Evolutionary conservation across 139 green algal genomes (phyloP), one percentile per base, ranked within the genome.

Genomic region (Prasinococcaceae sp.): DNA sequence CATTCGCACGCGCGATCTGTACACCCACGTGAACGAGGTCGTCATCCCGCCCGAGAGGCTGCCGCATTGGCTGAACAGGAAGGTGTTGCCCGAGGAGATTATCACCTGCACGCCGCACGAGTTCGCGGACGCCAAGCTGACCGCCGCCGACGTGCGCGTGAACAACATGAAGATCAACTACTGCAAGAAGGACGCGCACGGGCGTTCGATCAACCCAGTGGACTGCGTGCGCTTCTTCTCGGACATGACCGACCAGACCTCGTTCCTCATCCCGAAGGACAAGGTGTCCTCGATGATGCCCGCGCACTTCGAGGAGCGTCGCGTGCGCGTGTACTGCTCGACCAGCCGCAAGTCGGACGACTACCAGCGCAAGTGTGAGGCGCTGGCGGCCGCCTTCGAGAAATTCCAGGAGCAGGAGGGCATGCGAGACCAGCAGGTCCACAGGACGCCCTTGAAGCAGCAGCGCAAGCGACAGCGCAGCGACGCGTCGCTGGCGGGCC

Each of bases 111-210:
- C n/a, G n/a, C n/a, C n/a, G n/a, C 50, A 66, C 8, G 38, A 28
- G 12, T 23, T 33, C 6, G 17, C 17, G 26, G 41, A 66, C 33
- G 41, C 9, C 29, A 48, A 50, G 12, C 41, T 68, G 23, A 55
- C 24, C 28, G 50, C 60, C 2, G 40, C 61, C 17, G 42, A 57
- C 17, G 56, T 68, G 22, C 41, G 47, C 25, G 42, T 68, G 3
- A 50, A 68, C 4, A 61, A 61, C 28, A 2, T 68, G 26, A 61
- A 61, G 28, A 68, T 68, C 33, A 42, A 68, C 42, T 68, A 58
- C 43, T 17, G 23, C 3, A 68, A 44, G 45, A 61, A 61, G 35
- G 20, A 61, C 30, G n/a, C n/a, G n/a, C n/a, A n/a, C n/a, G n/a
- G n/a, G n/a, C n/a, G n/a, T n/a, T n/a, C n/a, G n/a, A 52, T 42